Base-by-base conservation (phyloP, 2,329 filamentous ascomycete species). In the Claviceps monticola region DNA sequence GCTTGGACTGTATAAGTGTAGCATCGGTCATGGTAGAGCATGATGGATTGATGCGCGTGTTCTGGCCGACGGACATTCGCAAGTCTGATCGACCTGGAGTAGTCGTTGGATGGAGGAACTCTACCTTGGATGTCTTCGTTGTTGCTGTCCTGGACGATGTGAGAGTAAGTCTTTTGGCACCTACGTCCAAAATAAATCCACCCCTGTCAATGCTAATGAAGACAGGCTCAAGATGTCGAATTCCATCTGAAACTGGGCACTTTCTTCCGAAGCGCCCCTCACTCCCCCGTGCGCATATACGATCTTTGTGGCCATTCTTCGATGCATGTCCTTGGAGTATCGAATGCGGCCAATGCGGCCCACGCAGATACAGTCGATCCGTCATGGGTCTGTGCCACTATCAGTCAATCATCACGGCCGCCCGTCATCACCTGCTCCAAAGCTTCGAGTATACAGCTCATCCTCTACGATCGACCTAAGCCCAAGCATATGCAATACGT, bases 11-110 rank as follows among this genome's bases (percentile, higher is more conserved):
- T 50, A 51, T 51, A 49, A 51, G 59, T 58, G 61, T 56, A 56
- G 59, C 60, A 60, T 63, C 64, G 71, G 78, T 75, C 75, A 83
- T 83, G 80, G 73, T 79, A 73, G 79, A 80, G 71, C 75, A 82
- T 75, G 80, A 93, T 87, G 90, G 87, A 64, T 76, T 97, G 74
- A 88, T 97, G 83, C 88, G 93, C 74, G 83, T 98, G 73, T 97
- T 98, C 74, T 98, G 93, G 93, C 94, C 93, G 62, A 86, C 86
- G 63, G 90, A 95, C 71, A 82, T 88, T 62, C 76, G 79, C 51
- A 78, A 75, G 67, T 86, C 83, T 51, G 79, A 81, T 59, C 75
- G 79, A 53, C 80, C 88, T 43, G 93, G 91, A 45, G 86, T 96
- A 55, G 82, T 98, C 57, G 86, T 98, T 46, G 93, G 93, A 62